These are phyloP conservation scores for Lentinus tigrinus DNA, from an alignment of 768 basidiomycete species.

Conservation along the genomic window DNA sequence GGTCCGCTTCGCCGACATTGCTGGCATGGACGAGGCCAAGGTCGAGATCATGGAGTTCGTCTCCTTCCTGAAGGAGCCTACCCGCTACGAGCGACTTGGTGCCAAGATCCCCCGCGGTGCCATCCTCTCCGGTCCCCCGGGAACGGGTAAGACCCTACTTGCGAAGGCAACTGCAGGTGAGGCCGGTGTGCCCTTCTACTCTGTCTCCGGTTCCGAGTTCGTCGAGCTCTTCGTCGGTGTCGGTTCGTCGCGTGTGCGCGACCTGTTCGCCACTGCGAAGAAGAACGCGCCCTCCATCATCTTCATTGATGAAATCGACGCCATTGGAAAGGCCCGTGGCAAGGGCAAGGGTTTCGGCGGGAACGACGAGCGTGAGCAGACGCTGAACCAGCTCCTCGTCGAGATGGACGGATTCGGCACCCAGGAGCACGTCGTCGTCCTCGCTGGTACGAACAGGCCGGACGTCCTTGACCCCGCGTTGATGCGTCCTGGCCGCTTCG, in stretches of 20 bases:
- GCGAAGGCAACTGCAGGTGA: conserved; percentile 99
- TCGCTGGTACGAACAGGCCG: conserved; percentile 95
- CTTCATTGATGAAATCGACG: conserved; percentile 99
- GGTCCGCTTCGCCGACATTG: conserved; percentile 93
- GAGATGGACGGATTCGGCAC: conserved; percentile 99
- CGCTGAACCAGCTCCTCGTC: conserved; percentile 94
- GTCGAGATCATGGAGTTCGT: conserved; percentile 99
- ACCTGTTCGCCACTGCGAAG: conserved; percentile 96
- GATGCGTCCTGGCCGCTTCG: conserved; percentile 97
- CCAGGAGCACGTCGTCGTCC: conserved; percentile 93
- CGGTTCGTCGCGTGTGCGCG: conserved; percentile 94
- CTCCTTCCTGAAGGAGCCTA: conserved; percentile 95
- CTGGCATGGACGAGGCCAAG: conserved; percentile 99
- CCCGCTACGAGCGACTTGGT: conserved; percentile 92
- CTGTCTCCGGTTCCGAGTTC: conserved; percentile 98
- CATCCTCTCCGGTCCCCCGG: conserved; percentile 93
- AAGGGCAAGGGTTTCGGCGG: conserved; percentile 79
- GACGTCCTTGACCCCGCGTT: conserved; percentile 95
- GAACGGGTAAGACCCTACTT: conserved; percentile 96
- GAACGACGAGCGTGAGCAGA: conserved; percentile 97
- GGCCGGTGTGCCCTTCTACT: conserved; percentile 96
- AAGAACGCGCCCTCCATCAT: conserved; percentile 98
- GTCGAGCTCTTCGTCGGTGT: conserved; percentile 99
- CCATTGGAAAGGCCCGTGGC: conserved; percentile 92
- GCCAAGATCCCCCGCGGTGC: conserved; percentile 97